Percentiles rank a stretch among this genome's conserved stretches.
Evolutionary conservation across 345 rosid genomes (phyloP).

Genomic region (Salix caprea): DNA sequence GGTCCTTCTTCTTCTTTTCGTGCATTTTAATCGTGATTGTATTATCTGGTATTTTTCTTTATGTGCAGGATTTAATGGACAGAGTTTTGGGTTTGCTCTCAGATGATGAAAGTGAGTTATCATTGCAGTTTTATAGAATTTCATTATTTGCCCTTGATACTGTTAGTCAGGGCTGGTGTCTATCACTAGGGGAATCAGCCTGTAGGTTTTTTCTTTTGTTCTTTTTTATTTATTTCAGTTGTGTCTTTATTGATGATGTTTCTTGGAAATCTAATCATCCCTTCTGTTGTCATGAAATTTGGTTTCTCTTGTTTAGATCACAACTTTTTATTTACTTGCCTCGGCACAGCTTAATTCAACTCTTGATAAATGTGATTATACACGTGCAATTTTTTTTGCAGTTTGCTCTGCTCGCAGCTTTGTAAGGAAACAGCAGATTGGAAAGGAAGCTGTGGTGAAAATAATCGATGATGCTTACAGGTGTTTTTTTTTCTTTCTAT

Average conservation of each 20-base stretch:
- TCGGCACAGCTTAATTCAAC: not conserved
- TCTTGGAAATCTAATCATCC: not conserved
- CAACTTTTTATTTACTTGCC: not conserved
- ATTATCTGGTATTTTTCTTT: not conserved
- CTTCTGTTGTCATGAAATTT: not conserved
- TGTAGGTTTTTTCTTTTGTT: not conserved
- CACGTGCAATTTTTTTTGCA: not conserved
- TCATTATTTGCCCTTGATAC: not conserved
- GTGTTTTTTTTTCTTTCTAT: conserved; percentile 10
- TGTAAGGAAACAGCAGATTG: conserved; percentile 11
- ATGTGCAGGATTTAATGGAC: conserved; percentile 30
- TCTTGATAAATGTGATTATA: not conserved
- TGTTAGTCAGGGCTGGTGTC: not conserved
- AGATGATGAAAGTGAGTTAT: conserved; percentile 16
- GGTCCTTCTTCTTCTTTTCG: not conserved
- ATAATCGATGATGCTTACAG: conserved; percentile 34
- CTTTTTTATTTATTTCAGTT: not conserved
- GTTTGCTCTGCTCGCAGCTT: not conserved
- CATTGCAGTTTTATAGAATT: not conserved
- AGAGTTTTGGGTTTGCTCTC: conserved; percentile 17
- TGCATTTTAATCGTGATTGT: not conserved
- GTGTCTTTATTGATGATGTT: not conserved
- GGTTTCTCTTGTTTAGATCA: not conserved
- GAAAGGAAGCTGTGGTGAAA: conserved; percentile 26
- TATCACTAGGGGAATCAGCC: not conserved